A percentile compares a stretch with the other conserved stretches of the same genome.
Conservation (phyloP, 1,139 yeast genomes). For the Hansenula lynferdii region DNA sequence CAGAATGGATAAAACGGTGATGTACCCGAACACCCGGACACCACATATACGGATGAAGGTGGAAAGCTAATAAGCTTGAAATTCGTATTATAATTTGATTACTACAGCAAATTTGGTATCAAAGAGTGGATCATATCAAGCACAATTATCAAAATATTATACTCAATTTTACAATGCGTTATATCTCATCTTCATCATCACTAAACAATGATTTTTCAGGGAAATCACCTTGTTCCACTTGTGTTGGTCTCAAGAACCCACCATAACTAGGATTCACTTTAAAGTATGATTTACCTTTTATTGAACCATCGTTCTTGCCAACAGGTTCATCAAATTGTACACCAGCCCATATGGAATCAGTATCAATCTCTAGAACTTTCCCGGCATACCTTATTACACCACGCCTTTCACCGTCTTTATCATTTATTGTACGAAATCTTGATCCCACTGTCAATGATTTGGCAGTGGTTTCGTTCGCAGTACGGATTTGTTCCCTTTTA, state of each 20-base stretch:
- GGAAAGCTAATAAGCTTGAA: no score
- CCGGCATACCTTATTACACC: slow-evolving; percentile 74
- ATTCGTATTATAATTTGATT: no score
- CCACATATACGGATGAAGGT: background rate
- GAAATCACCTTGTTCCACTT: slow-evolving; percentile 39
- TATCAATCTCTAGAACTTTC: slow-evolving; percentile 51
- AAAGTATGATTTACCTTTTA: slow-evolving; percentile 64
- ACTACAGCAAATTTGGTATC: no score
- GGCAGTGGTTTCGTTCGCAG: slow-evolving; percentile 26
- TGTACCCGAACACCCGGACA: background rate
- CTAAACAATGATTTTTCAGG: slow-evolving; percentile 41
- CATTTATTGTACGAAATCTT: slow-evolving; percentile 31
- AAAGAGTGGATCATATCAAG: no score
- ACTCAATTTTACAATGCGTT: no score
- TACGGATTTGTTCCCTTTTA: slow-evolving; percentile 24
- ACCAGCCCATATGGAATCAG: slow-evolving; percentile 67
- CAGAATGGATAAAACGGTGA: slow-evolving; percentile 2
- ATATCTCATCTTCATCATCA: slow-evolving; percentile 32
- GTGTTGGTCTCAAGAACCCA: slow-evolving; percentile 47
- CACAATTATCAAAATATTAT: no score
- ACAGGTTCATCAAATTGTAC: slow-evolving; percentile 63
- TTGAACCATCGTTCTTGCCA: slow-evolving; percentile 82
- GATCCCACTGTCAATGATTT: slow-evolving; percentile 13
- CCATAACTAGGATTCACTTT: slow-evolving; percentile 54
- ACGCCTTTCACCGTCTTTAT: slow-evolving; percentile 49